Base-by-base conservation (phyloP, 352 stramenopile genomes). In the Achlya hypogyna region DNA sequence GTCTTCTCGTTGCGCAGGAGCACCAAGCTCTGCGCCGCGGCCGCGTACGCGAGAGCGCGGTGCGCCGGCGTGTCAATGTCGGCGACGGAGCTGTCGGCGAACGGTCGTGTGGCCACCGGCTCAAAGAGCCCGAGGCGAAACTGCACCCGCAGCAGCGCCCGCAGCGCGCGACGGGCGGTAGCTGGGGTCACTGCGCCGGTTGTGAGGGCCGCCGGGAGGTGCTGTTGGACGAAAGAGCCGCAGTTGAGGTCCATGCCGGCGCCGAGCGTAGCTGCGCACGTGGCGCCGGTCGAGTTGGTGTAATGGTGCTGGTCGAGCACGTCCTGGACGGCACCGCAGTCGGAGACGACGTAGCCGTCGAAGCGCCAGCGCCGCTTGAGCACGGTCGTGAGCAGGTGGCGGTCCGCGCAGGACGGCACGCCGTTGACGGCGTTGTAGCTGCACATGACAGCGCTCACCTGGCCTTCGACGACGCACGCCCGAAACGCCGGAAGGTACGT, bases 381-480 rank as follows among this genome's bases (percentile, higher is more conserved):
- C 16, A 93, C 58, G 16, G 81, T 72, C 12, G 81, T 85, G 18
- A 98, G 75, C 25, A 98, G 69, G 5, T 78, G 72, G 12, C 79
- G 59, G 70, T 97, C 96, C 2, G 90, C 85, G 72, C 96, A 98
- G 67, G 92, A 87, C 3, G 96, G 96, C 34, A 97, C 74, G 20
- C 93, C 92, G 70, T 98, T 98, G 4, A 98, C 71, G 40, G 84
- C 86, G 70, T 99, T 98, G 81, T 99, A 99, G 45, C 85, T 95
- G 76, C 95, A 99, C 96, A 99, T 98, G 69, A 98, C 63, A 5
- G 86, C 80, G 23, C 83, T 91, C 8, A 83, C 91, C 4, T 85
- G 75, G 5, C 72, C 91, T 5, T 95, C 78, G 49, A 75, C 78
- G 4, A 98, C 78, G 28, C 89, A 92, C 29, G 84, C 75, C 27